Evolutionary conservation across 2,329 filamentous ascomycete genomes (phyloP).

Genomic region (Albophoma yamanashiensis): DNA sequence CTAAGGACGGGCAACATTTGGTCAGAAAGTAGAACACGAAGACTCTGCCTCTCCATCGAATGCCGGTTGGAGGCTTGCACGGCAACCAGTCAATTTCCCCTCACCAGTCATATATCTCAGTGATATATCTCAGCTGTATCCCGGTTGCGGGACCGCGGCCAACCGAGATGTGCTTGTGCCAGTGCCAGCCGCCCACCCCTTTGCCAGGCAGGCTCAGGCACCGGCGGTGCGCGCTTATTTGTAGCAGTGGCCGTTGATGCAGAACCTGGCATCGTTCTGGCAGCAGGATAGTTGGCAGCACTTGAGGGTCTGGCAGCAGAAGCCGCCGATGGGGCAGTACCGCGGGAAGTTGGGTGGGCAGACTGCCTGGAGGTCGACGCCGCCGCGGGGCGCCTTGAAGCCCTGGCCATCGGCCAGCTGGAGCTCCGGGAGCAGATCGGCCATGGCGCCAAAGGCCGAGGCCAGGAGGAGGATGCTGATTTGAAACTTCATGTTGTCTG

Average conservation of each 20-base stretch:
- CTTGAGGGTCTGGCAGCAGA: conserved; percentile 6
- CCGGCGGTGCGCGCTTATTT: background rate
- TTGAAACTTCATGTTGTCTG: conserved; percentile 1
- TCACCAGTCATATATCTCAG: too few relatives aligned
- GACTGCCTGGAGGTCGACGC: background rate
- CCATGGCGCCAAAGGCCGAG: background rate
- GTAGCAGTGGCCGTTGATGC: conserved; percentile 5
- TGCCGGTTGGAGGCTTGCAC: background rate
- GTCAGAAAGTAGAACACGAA: too few relatives aligned
- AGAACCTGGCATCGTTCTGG: conserved; percentile 1
- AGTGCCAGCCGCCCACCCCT: background rate
- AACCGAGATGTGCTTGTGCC: background rate
- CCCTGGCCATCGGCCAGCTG: conserved; percentile 2
- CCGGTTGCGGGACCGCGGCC: background rate
- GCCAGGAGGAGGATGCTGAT: conserved; percentile 1
- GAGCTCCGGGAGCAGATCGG: conserved; percentile 1
- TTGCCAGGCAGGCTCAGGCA: background rate
- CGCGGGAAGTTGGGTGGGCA: conserved; percentile 4
- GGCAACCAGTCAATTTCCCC: background rate
- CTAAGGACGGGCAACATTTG: background rate
- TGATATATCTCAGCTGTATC: background rate
- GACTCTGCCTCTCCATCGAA: background rate
- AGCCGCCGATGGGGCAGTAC: background rate
- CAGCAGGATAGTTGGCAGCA: conserved; percentile 5
- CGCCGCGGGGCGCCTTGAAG: background rate